Conservation (phyloP, 192 early-diverging fungal genomes). For the Paraglomus occultum region DNA sequence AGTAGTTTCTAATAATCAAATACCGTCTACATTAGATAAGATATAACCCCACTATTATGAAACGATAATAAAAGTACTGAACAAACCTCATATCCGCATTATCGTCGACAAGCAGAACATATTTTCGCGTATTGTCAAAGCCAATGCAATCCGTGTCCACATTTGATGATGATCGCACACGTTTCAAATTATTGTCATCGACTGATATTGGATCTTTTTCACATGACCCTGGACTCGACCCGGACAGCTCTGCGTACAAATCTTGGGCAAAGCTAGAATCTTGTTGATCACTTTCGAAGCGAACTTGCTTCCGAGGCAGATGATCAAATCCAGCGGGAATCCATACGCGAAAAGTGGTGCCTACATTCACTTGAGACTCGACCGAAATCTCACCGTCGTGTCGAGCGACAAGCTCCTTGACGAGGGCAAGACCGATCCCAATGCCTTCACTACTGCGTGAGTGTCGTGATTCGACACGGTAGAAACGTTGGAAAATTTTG, state of each 20-base stretch:
- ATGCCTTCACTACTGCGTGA: slow-evolving; percentile 54
- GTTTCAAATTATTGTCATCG: too few species aligned
- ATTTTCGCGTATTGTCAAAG: slow-evolving; percentile 4
- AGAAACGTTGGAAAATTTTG: slow-evolving; percentile 54
- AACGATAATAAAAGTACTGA: slow-evolving; percentile 34
- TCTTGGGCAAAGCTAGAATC: slow-evolving; percentile 28
- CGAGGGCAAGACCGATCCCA: slow-evolving; percentile 55
- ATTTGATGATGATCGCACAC: too few species aligned
- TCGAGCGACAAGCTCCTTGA: slow-evolving; percentile 52
- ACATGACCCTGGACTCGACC: too few species aligned
- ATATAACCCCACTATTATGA: slow-evolving; percentile 33
- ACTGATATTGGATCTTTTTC: too few species aligned
- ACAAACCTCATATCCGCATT: slow-evolving; percentile 46
- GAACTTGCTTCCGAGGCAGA: slow-evolving; percentile 39
- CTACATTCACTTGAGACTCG: slow-evolving; percentile 37
- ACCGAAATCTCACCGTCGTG: slow-evolving; percentile 47
- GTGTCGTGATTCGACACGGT: slow-evolving; percentile 48
- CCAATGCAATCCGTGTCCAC: not conserved
- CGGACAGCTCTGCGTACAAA: not conserved
- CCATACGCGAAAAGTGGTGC: slow-evolving; percentile 45
- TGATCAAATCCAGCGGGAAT: slow-evolving; percentile 49
- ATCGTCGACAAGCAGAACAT: slow-evolving; percentile 43
- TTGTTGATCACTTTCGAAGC: slow-evolving; percentile 28
- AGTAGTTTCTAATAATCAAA: slow-evolving; percentile 21
- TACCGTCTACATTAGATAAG: not conserved